These are phyloP conservation scores for Quercus alba DNA, from an alignment of 306 rosid species.

Conservation along the genomic window DNA sequence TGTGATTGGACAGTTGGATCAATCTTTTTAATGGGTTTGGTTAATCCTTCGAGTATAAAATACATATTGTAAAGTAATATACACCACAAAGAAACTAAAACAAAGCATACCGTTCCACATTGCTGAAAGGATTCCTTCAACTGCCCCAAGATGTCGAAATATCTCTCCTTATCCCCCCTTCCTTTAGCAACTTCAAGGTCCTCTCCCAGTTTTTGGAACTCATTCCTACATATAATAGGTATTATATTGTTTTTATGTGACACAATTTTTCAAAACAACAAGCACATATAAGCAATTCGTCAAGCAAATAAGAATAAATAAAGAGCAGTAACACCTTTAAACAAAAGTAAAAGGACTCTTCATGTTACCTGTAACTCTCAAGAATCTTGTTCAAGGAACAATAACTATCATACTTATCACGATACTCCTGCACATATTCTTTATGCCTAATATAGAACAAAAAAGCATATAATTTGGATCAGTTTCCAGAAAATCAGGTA, in stretches of 20 bases:
- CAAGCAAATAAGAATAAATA: conserved; percentile 8
- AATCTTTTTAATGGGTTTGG: background rate
- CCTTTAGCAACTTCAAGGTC: conserved; percentile 59
- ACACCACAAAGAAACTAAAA: conserved; percentile 4
- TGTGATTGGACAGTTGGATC: background rate
- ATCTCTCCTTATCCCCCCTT: conserved; percentile 59
- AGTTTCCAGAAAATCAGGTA: conserved; percentile 29
- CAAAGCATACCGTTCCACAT: conserved; percentile 59
- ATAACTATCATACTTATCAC: conserved; percentile 80
- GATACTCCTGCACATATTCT: conserved; percentile 87
- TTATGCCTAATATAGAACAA: conserved; percentile 54
- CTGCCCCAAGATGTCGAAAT: conserved; percentile 47
- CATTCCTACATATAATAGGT: conserved; percentile 46
- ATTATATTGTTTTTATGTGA: conserved; percentile 11
- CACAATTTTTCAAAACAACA: conserved; percentile 12
- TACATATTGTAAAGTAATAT: conserved; percentile 2
- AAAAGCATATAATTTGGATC: conserved; percentile 8
- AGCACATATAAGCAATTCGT: conserved; percentile 10
- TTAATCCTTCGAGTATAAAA: conserved; percentile 14
- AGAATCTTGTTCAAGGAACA: conserved; percentile 81
- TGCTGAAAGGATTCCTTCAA: conserved; percentile 66
- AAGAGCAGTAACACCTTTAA: conserved; percentile 1
- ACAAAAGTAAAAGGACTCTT: background rate
- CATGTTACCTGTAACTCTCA: conserved; percentile 64
- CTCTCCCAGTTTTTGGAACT: conserved; percentile 62